phyloP scores from a whole-genome alignment of 108 stramenopile species.

The Nannochloropsis oceanica region DNA sequence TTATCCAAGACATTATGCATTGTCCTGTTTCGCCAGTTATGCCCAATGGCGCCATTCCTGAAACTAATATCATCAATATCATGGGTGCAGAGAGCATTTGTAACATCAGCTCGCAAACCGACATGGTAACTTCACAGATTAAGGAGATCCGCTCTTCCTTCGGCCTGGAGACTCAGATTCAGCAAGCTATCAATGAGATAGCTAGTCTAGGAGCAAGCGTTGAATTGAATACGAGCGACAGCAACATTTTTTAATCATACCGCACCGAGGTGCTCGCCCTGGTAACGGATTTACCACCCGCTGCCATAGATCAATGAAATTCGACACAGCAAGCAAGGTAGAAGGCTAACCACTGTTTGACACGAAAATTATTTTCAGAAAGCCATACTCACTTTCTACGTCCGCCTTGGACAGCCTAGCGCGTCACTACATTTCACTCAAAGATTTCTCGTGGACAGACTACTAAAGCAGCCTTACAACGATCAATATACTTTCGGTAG shows the following conservation, averaged over 20 bases:
- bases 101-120: not conserved
- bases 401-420: not conserved
- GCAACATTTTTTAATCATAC: not conserved
- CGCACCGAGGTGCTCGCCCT: not conserved
- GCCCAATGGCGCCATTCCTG: not conserved
- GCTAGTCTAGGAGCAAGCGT: not conserved
- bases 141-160: not conserved
- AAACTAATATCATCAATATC: not conserved
- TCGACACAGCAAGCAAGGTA: not conserved
- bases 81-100: not conserved
- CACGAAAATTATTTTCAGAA: not conserved
- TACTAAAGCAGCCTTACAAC: not conserved
- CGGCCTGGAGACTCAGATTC: not conserved
- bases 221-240: not conserved
- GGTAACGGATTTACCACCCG: not conserved
- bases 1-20: not conserved
- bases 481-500: not conserved
- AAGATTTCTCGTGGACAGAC: not conserved
- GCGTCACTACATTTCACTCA: not conserved
- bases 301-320: not conserved
- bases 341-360: not conserved
- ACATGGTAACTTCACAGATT: not conserved
- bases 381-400: not conserved
- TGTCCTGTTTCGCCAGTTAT: not conserved
- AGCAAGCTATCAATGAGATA: not conserved